Evolutionary conservation across 2,329 filamentous ascomycete genomes (phyloP).

Genomic region (Plenodomus lindquistii): DNA sequence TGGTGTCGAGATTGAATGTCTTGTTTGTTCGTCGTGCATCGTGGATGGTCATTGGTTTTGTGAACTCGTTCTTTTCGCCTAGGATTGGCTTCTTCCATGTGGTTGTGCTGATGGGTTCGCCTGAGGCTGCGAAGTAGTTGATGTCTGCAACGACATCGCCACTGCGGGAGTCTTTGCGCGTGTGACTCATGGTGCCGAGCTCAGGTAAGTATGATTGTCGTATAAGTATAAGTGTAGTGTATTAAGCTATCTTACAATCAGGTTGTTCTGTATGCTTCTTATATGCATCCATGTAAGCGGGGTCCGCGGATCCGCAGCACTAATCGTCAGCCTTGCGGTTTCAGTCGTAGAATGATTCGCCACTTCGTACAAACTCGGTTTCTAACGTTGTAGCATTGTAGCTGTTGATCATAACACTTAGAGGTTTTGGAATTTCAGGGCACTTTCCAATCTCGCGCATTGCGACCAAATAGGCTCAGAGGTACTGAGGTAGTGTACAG

Average conservation of each 20-base stretch:
- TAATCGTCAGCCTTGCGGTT: background rate
- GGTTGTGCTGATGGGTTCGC: slow-evolving; percentile 13
- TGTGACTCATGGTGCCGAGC: background rate
- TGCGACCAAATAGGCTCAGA: too few relatives aligned
- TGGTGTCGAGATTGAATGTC: slow-evolving; percentile 43
- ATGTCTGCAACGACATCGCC: slow-evolving; percentile 18
- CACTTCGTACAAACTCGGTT: too few relatives aligned
- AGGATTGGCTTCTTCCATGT: slow-evolving; percentile 18
- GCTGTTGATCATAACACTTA: too few relatives aligned
- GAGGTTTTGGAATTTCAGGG: too few relatives aligned
- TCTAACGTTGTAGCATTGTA: too few relatives aligned
- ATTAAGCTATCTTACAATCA: background rate
- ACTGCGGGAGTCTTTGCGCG: slow-evolving; percentile 1
- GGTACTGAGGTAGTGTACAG: too few relatives aligned
- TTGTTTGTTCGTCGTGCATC: slow-evolving; percentile 50
- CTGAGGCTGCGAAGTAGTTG: slow-evolving; percentile 21
- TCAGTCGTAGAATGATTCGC: background rate
- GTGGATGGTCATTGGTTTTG: slow-evolving; percentile 38
- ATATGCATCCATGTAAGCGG: background rate
- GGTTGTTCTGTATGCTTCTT: background rate
- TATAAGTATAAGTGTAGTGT: background rate
- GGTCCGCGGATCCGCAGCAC: background rate
- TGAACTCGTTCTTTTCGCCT: slow-evolving; percentile 13
- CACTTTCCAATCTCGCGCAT: too few relatives aligned
- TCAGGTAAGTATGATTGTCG: background rate